These are phyloP conservation scores for Hypoxylon fragiforme DNA, from an alignment of 495 filamentous ascomycete species.

Conservation along the genomic window DNA sequence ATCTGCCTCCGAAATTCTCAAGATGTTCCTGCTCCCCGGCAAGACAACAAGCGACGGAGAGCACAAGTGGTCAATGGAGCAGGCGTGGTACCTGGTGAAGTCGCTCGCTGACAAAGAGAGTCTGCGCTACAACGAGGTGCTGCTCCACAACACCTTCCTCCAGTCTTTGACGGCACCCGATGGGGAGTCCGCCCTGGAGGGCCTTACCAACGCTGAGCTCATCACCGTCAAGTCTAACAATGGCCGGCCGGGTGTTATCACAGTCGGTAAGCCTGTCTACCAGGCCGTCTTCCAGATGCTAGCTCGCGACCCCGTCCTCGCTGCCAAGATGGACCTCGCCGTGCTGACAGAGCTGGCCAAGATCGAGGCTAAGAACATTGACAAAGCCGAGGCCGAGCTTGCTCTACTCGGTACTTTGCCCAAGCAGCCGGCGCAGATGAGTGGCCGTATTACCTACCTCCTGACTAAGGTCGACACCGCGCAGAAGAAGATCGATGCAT, in stretches of 20 bases:
- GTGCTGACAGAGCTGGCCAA: constrained; percentile 67
- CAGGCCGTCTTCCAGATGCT: constrained; percentile 76
- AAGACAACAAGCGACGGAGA: constrained; percentile 46
- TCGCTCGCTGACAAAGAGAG: constrained; percentile 61
- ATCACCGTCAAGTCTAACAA: constrained; percentile 72
- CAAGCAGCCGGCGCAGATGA: constrained; percentile 64
- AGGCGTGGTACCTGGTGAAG: constrained; percentile 89
- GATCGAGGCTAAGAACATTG: constrained; percentile 72
- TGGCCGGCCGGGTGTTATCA: constrained; percentile 76
- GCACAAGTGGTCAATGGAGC: constrained; percentile 73
- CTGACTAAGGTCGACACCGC: constrained; percentile 68
- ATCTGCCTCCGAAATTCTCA: constrained; percentile 83
- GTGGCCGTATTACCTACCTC: constrained; percentile 67
- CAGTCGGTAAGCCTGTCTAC: constrained; percentile 86
- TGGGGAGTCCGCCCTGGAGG: constrained; percentile 73
- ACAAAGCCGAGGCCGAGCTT: constrained; percentile 80
- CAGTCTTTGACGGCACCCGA: constrained; percentile 48
- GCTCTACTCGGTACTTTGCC: constrained; percentile 62
- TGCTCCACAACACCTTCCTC: constrained; percentile 74
- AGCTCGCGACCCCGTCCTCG: constrained; percentile 70
- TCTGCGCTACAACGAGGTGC: constrained; percentile 79
- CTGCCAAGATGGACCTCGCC: constrained; percentile 72
- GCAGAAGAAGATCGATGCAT: constrained; percentile 75
- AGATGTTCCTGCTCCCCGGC: constrained; percentile 77
- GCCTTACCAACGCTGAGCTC: constrained; percentile 84